Base-by-base conservation (phyloP, 371 early-diverging fungal species). In the Mortierella sp. region DNA sequence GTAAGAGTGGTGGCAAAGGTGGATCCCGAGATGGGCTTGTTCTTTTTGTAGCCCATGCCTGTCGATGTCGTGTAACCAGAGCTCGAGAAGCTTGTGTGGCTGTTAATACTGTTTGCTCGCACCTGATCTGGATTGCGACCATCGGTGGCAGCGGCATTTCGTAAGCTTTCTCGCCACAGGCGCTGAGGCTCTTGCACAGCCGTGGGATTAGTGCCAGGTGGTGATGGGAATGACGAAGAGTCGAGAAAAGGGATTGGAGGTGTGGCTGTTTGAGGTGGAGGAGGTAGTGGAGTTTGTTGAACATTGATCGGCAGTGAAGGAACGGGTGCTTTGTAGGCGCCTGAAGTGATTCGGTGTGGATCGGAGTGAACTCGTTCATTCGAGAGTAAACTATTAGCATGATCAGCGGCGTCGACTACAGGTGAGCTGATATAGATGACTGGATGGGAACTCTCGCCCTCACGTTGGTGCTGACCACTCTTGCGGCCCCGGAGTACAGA, bases 311-410 rank as follows among this genome's bases (percentile, higher is more conserved):
- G 80, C 8, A 72, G 47, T 11, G 70, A 54, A 3, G 80, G 80
- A 39, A 67, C 75, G 6, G 72, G 75, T 3, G 80, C 80, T 20
- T 52, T 75, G 63, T 80, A 80, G 0, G 80, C 80, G 12, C 80
- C 75, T 2, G 62, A 58, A 0, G 51, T 67, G 5, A 62, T 11
- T 28, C 72, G 61, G 4, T 64, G 69, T 0, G n/a, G n/a, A n/a
- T n/a, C n/a, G n/a, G n/a, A n/a, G n/a, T n/a, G n/a, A n/a, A n/a
- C n/a, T n/a, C n/a, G 58, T 22, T 64, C 28, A 37, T n/a, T 64
- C 49, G 60, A 70, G 24, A 28, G 12, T 14, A 30, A 28, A 14
- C 55, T 28, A 22, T 65, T 51, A 49, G 47, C 32, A 26, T 45
- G 35, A 20, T 28, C 57, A 1, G 71, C 18, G 4, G 67, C 20